Base-by-base conservation (phyloP, 140 eudicot species). In the Bidens hawaiensis region DNA sequence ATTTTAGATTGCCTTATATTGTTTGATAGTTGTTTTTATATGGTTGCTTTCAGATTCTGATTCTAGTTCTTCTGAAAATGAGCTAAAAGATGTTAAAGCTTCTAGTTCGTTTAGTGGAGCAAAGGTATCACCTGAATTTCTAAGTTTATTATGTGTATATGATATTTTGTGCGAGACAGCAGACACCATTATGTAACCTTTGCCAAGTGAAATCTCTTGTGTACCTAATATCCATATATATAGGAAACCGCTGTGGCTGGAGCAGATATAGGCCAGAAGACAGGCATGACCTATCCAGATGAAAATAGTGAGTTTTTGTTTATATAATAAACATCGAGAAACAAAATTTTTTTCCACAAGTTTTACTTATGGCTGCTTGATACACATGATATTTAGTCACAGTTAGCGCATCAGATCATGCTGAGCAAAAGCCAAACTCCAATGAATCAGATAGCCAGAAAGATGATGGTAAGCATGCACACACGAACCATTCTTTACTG, bases 401-500 rank as follows among this genome's bases (percentile, higher is more conserved):
- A 15, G 68, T 53, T 33, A 74, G 83, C 70, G 93, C 72, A 60
- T 69, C 73, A 58, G 82, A 76, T 49, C 81, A 80, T 68, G 74
- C 75, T 57, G 97, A 85, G 46, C 80, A 68, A 67, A 64, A 80
- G 74, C 84, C 83, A 28, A 71, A 27, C 47, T 82, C 84, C 14
- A 70, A 64, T 19, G 95, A 85, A 54, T 78, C 83, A 38, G 97
- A 89, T 62, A 62, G 84, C 76, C 76, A 74, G 12, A 75, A 70
- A 63, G 97, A 83, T 78, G 97, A 82, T 76, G 96, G 95, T 89
- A 78, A 78, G 88, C 80, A 62, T 33, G 42, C 30, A 45, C 65
- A 23, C 17, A 23, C 17, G 64, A 43, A 33, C 4, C 16, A 3
- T 12, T 25, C 14, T 52, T 9, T 26, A 50, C 7, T 68, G 36